A percentile compares a stretch with the other conserved stretches of the same genome.
Evolutionary conservation across 163 green algal genomes (phyloP).

Genomic region (Chlorella variabilis): DNA sequence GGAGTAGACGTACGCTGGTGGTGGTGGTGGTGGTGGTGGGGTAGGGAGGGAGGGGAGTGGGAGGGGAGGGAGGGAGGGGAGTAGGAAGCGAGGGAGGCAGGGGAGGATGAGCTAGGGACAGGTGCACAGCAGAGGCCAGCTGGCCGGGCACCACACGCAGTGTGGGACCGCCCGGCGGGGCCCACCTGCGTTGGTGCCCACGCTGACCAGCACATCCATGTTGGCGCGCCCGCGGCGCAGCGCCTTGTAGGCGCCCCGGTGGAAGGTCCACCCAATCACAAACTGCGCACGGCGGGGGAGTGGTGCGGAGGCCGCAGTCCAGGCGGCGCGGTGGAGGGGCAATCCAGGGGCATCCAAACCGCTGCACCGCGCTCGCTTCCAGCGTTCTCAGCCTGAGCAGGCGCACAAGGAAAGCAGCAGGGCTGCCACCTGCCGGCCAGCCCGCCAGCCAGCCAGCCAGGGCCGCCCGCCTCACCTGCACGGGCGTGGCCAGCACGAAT

Average conservation of each 20-base stretch:
- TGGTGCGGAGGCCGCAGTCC: background rate
- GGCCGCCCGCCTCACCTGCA: slow-evolving; percentile 57
- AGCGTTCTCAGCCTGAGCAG: background rate
- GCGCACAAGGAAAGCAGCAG: background rate
- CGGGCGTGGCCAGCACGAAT: slow-evolving; percentile 86
- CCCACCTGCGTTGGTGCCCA: slow-evolving; percentile 97
- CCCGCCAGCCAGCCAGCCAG: background rate
- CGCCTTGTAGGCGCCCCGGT: slow-evolving; percentile 73
- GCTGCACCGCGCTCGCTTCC: too few relatives aligned
- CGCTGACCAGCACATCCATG: slow-evolving; percentile 98
- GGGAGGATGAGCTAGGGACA: too few relatives aligned
- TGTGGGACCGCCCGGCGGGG: too few relatives aligned
- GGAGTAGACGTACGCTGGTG: too few relatives aligned
- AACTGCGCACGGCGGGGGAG: slow-evolving; percentile 95
- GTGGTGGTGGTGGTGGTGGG: slow-evolving; percentile 84
- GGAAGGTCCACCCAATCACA: slow-evolving; percentile 90
- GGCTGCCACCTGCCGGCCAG: background rate
- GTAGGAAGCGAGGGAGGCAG: too few relatives aligned
- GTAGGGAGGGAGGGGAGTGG: slow-evolving; percentile 70
- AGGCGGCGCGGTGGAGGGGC: too few relatives aligned
- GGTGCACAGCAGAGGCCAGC: too few relatives aligned
- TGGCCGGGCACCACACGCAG: too few relatives aligned
- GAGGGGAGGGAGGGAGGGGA: slow-evolving; percentile 71
- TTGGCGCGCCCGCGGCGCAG: slow-evolving; percentile 81
- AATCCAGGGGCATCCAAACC: too few relatives aligned